Conservation (phyloP, 2,329 filamentous ascomycete species). For the Sporothrix mexicana region DNA sequence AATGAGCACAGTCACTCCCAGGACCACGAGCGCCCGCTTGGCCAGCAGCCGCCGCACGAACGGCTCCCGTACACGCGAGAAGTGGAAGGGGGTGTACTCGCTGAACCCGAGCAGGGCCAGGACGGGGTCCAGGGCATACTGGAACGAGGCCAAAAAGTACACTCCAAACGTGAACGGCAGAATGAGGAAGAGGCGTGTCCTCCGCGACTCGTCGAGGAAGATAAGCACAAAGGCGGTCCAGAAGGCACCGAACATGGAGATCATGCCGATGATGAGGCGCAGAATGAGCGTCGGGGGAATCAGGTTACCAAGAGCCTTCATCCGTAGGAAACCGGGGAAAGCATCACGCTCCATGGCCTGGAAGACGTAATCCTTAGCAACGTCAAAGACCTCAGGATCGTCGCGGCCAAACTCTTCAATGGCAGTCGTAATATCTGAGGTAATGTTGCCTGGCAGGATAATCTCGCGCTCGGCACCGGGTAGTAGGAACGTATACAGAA, state of each 20-base stretch:
- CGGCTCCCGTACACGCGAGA: conserved; percentile 84
- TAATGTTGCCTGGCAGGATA: conserved; percentile 85
- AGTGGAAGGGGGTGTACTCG: conserved; percentile 96
- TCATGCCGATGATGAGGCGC: conserved; percentile 81
- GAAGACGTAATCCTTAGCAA: conserved; percentile 98
- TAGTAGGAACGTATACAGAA: conserved; percentile 95
- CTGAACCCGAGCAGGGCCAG: conserved; percentile 88
- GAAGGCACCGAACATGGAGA: conserved; percentile 87
- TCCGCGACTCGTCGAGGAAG: conserved; percentile 78
- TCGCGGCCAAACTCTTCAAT: conserved; percentile 93
- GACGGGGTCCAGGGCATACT: conserved; percentile 92
- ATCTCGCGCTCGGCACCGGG: conserved; percentile 97
- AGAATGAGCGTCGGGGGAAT: conserved; percentile 89
- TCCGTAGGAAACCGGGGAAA: conserved; percentile 94
- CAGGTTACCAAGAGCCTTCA: conserved; percentile 94
- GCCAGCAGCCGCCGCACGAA: conserved; percentile 86
- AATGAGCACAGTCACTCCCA: conserved; percentile 75
- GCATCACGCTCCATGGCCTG: conserved; percentile 99
- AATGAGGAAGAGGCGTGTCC: conserved; percentile 77
- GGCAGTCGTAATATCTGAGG: conserved; percentile 80
- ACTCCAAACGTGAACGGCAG: conserved; percentile 90
- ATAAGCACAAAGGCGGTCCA: conserved; percentile 95
- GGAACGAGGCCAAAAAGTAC: conserved; percentile 87
- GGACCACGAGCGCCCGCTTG: conserved; percentile 81
- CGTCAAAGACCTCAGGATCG: conserved; percentile 95